Percentiles rank a stretch among this genome's conserved stretches.
phyloP scores from a whole-genome alignment of 169 alveolate genomes.

The Plasmodium malariae region DNA sequence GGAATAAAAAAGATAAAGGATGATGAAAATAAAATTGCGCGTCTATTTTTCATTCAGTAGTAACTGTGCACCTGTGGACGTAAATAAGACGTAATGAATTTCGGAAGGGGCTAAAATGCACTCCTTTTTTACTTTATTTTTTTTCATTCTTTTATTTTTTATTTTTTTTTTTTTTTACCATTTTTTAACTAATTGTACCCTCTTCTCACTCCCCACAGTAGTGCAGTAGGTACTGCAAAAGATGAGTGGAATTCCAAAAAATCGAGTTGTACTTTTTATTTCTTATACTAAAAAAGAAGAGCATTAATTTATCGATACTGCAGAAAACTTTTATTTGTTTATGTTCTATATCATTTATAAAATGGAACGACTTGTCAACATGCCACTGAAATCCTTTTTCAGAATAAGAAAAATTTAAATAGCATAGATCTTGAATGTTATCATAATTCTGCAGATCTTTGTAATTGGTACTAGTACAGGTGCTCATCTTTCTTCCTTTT shows the following conservation, averaged over 20 bases:
- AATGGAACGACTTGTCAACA: constrained; percentile 19
- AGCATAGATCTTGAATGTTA: constrained; percentile 9
- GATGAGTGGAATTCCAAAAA: constrained; percentile 58
- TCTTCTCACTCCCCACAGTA: constrained; percentile 8
- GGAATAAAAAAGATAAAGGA: too few species aligned
- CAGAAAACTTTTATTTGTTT: constrained; percentile 9
- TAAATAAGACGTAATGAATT: too few species aligned
- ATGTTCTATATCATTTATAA: constrained; percentile 6
- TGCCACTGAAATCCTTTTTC: constrained; percentile 53
- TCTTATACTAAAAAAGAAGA: constrained; percentile 40
- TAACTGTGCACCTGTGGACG: too few species aligned
- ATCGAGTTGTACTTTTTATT: constrained; percentile 32
- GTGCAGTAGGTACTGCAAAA: constrained; percentile 43
- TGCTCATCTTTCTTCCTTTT: neutral
- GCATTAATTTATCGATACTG: constrained; percentile 33
- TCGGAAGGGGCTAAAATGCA: too few species aligned
- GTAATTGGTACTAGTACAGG: neutral
- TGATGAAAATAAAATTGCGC: too few species aligned
- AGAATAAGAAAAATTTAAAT: constrained; percentile 10
- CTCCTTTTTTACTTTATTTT: too few species aligned
- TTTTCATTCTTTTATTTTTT: too few species aligned
- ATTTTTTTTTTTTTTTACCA: neutral
- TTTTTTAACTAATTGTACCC: neutral
- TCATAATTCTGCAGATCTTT: constrained; percentile 5
- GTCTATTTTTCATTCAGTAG: too few species aligned